phyloP scores from a whole-genome alignment of 1,139 yeast genomes.

The Meyerozyma elateridarum region DNA sequence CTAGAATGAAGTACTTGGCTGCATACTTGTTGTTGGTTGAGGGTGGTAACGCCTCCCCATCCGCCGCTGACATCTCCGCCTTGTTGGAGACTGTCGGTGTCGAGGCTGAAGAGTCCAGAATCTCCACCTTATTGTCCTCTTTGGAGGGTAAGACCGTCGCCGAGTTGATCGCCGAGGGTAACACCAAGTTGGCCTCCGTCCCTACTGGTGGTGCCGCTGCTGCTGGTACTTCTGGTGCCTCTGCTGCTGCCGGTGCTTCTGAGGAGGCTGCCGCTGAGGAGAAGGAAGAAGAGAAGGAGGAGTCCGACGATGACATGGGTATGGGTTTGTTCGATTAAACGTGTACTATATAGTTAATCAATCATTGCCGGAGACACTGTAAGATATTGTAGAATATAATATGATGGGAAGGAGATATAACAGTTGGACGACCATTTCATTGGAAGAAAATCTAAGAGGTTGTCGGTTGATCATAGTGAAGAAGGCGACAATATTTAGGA shows the following conservation, averaged over 20 bases:
- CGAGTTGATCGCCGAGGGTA: conserved; percentile 77
- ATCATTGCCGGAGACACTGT: too few species aligned
- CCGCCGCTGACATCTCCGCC: conserved; percentile 66
- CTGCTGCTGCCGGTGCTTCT: conserved; percentile 31
- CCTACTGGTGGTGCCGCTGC: conserved; percentile 84
- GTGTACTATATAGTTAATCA: conserved; percentile 6
- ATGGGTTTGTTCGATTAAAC: conserved; percentile 83
- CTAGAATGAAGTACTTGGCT: conserved; percentile 76
- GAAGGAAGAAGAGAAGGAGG: conserved; percentile 34
- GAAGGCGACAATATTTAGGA: too few species aligned
- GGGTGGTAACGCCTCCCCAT: conserved; percentile 79
- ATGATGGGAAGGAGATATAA: too few species aligned
- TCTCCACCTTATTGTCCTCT: conserved; percentile 60
- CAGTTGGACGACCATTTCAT: too few species aligned
- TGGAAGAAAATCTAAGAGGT: too few species aligned
- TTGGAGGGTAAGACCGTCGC: conserved; percentile 74
- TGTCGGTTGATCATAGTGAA: too few species aligned
- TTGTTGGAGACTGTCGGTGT: conserved; percentile 74
- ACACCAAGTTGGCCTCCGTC: conserved; percentile 75
- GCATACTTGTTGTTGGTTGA: conserved; percentile 84
- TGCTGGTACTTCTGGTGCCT: conserved; percentile 46
- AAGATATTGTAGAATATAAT: too few species aligned
- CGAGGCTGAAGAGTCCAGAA: conserved; percentile 73
- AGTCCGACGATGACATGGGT: conserved; percentile 76
- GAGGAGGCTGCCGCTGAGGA: conserved; percentile 38